Evolutionary conservation across 2,329 filamentous ascomycete genomes (phyloP).

Genomic region (Pseudogymnoascus sp.): DNA sequence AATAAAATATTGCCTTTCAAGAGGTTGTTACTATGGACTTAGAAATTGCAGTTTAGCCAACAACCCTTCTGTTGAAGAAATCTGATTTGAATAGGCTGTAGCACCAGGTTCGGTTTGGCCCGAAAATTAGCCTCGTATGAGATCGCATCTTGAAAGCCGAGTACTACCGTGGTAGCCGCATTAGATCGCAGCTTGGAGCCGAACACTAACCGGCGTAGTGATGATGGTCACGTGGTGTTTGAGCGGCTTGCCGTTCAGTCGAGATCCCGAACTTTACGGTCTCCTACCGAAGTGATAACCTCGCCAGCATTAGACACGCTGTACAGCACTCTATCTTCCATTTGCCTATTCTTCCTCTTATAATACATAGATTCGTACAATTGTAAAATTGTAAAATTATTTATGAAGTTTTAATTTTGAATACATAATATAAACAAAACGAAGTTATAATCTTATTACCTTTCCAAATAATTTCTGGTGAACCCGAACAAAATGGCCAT

Average conservation of each 20-base stretch:
- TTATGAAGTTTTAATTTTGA: not conserved
- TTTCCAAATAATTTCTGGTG: not conserved
- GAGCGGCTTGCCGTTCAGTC: not conserved
- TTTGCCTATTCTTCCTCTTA: not conserved
- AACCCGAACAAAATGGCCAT: conserved; percentile 47
- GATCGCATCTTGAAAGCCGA: not conserved
- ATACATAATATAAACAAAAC: not conserved
- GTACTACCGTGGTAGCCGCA: not conserved
- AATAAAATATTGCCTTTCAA: not conserved
- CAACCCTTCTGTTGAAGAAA: not conserved
- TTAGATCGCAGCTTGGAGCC: not conserved
- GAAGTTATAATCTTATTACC: no score
- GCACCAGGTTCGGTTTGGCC: not conserved
- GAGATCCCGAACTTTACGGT: not conserved
- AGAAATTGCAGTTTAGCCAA: not conserved
- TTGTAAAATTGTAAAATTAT: not conserved
- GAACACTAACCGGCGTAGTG: not conserved
- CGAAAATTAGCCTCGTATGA: not conserved
- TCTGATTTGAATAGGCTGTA: not conserved
- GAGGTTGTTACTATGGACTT: not conserved
- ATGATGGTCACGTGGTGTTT: not conserved
- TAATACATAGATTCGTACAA: not conserved
- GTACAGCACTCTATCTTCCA: not conserved
- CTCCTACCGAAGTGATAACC: not conserved
- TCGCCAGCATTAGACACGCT: not conserved